Conservation (phyloP, 1,139 yeast genomes). For the Kodamaea fungicola region DNA sequence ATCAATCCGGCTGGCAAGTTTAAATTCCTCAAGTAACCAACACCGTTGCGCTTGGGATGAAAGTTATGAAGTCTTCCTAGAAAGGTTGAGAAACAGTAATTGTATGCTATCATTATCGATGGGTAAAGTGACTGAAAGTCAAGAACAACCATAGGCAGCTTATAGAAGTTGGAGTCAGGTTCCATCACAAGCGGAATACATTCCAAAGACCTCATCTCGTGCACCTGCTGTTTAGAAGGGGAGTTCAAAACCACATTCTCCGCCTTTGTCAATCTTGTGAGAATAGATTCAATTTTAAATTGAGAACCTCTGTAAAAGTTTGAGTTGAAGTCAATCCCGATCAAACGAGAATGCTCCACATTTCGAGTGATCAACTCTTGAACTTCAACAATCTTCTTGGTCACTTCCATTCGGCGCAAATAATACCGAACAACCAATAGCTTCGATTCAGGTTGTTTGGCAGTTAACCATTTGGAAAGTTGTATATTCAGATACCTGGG, state of each 20-base stretch:
- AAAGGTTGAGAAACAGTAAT: slow-evolving; percentile 86
- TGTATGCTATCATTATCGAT: slow-evolving; percentile 86
- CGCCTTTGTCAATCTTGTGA: slow-evolving; percentile 68
- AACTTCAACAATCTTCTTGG: slow-evolving; percentile 48
- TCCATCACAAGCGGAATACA: slow-evolving; percentile 91
- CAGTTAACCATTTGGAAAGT: slow-evolving; percentile 50
- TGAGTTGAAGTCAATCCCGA: slow-evolving; percentile 88
- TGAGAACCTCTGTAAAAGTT: slow-evolving; percentile 91
- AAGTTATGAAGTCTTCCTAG: slow-evolving; percentile 65
- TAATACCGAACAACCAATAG: slow-evolving; percentile 50
- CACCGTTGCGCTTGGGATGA: slow-evolving; percentile 36
- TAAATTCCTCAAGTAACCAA: slow-evolving; percentile 44
- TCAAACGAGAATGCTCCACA: slow-evolving; percentile 78
- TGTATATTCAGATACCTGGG: slow-evolving; percentile 58
- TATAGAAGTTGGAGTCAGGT: slow-evolving; percentile 80
- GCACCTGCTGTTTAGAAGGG: slow-evolving; percentile 79
- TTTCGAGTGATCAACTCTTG: slow-evolving; percentile 70
- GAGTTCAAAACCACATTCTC: slow-evolving; percentile 73
- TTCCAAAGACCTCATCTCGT: slow-evolving; percentile 80
- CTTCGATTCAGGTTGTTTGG: slow-evolving; percentile 22
- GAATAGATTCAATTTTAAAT: slow-evolving; percentile 82
- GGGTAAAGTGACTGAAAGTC: slow-evolving; percentile 96
- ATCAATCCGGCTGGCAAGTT: slow-evolving; percentile 57
- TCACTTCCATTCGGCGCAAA: slow-evolving; percentile 41
- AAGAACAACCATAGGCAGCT: slow-evolving; percentile 82